Percentiles rank a stretch among this genome's conserved stretches.
Evolutionary conservation across 2,329 filamentous ascomycete genomes (phyloP).

Genomic region (Raffaelea arxii): DNA sequence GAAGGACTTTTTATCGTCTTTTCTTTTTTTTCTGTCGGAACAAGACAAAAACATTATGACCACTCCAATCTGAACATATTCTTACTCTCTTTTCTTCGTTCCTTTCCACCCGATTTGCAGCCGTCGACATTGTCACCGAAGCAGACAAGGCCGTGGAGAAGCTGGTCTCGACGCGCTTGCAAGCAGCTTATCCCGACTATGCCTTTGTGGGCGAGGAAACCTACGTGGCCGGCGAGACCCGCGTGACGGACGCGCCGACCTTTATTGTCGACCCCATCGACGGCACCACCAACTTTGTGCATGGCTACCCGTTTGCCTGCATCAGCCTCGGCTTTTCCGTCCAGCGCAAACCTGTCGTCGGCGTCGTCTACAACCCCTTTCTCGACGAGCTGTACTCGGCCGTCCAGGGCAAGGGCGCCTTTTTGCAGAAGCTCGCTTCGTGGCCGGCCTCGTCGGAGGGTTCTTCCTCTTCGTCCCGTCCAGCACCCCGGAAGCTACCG

Average conservation of each 20-base stretch:
- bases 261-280: slow-evolving; percentile 80
- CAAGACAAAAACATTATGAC: background rate
- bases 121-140: slow-evolving; percentile 60
- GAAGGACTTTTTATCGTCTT: background rate
- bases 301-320: slow-evolving; percentile 64
- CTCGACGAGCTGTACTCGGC: slow-evolving; percentile 59
- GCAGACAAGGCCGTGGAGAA: slow-evolving; percentile 56
- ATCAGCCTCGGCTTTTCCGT: slow-evolving; percentile 67
- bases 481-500: slow-evolving; percentile 22
- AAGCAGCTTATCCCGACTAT: slow-evolving; percentile 42
- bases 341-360: slow-evolving; percentile 50
- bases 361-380: slow-evolving; percentile 75
- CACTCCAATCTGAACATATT: background rate
- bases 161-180: slow-evolving; percentile 46
- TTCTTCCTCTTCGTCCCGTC: background rate
- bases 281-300: slow-evolving; percentile 74
- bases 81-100: background rate
- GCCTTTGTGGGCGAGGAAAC: slow-evolving; percentile 70
- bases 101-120: slow-evolving; percentile 24
- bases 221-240: slow-evolving; percentile 53
- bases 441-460: slow-evolving; percentile 24
- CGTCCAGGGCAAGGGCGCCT: slow-evolving; percentile 59
- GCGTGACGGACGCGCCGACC: slow-evolving; percentile 56
- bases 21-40: background rate
- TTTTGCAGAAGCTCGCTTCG: slow-evolving; percentile 34